Conservation (phyloP, 2,329 filamentous ascomycete species). For the Epichloe bromicola region DNA sequence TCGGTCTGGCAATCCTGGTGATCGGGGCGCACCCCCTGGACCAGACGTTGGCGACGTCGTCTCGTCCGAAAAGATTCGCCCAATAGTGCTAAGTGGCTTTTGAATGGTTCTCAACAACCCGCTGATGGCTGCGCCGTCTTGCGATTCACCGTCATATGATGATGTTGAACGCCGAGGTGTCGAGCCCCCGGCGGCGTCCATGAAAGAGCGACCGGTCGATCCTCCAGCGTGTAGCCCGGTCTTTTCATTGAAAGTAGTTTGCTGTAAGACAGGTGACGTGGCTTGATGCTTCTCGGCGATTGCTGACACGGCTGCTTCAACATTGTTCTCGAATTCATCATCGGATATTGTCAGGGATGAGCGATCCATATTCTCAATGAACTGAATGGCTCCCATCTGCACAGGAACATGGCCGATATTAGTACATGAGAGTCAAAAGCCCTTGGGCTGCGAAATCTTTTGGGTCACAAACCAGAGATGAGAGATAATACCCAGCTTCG, state of each 20-base stretch:
- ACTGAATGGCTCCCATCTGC: constrained; percentile 84
- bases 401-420: constrained; percentile 4
- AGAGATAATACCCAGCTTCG: constrained; percentile 97
- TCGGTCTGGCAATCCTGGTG: constrained; percentile 22
- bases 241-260: constrained; percentile 33
- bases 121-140: constrained; percentile 70
- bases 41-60: constrained; percentile 24
- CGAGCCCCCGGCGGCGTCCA: constrained; percentile 23
- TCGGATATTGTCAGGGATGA: constrained; percentile 88
- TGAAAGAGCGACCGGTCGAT: constrained; percentile 26
- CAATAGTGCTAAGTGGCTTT: constrained; percentile 78
- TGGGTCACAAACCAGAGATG: constrained; percentile 52
- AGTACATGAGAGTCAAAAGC: no score
- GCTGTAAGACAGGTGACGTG: constrained; percentile 31
- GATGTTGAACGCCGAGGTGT: constrained; percentile 40
- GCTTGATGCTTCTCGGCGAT: constrained; percentile 80
- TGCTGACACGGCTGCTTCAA: constrained; percentile 89
- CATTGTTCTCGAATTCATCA: constrained; percentile 88
- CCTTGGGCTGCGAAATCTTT: no score
- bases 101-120: constrained; percentile 85
- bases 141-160: constrained; percentile 38
- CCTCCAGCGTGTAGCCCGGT: constrained; percentile 13
- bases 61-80: constrained; percentile 80
- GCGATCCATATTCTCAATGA: constrained; percentile 90
- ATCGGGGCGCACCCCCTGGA: constrained; percentile 21